A percentile compares a stretch with the other conserved stretches of the same genome.
These are phyloP conservation scores for Phalaenopsis hybrid DNA, from an alignment of 116 monocot species.

Conservation along the genomic window DNA sequence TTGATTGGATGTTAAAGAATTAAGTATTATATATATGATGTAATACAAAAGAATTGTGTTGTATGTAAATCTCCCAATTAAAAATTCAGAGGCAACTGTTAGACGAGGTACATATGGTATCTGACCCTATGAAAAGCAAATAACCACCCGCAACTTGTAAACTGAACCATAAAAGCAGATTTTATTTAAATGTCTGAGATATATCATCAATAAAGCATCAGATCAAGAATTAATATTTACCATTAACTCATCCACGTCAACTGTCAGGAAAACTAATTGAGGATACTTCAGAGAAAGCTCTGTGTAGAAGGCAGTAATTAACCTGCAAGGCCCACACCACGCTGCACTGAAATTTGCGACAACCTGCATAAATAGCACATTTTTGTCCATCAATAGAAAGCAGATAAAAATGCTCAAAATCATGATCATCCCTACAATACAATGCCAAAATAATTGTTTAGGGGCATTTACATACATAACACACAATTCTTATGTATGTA, in stretches of 20 bases:
- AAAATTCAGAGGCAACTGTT: neutral
- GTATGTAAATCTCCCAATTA: neutral
- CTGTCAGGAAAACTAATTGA: constrained; percentile 52
- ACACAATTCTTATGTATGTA: too few species aligned
- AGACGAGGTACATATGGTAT: neutral
- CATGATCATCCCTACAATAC: neutral
- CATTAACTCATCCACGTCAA: constrained; percentile 69
- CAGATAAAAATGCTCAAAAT: neutral
- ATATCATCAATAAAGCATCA: neutral
- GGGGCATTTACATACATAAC: too few species aligned
- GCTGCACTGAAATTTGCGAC: constrained; percentile 84
- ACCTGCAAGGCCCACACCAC: constrained; percentile 85
- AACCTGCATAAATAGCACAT: constrained; percentile 26
- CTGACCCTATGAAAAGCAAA: neutral
- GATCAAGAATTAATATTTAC: constrained; percentile 21
- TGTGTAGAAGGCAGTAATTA: constrained; percentile 52
- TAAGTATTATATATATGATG: too few species aligned
- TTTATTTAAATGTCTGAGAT: neutral
- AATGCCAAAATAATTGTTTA: too few species aligned
- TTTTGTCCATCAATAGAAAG: neutral
- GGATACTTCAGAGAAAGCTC: constrained; percentile 69
- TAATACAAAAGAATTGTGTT: too few species aligned
- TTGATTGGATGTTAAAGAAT: too few species aligned
- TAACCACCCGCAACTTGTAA: neutral
- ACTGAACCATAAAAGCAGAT: neutral